Conservation (phyloP, 1,139 yeast species). For the Zygoascus meyerae region DNA sequence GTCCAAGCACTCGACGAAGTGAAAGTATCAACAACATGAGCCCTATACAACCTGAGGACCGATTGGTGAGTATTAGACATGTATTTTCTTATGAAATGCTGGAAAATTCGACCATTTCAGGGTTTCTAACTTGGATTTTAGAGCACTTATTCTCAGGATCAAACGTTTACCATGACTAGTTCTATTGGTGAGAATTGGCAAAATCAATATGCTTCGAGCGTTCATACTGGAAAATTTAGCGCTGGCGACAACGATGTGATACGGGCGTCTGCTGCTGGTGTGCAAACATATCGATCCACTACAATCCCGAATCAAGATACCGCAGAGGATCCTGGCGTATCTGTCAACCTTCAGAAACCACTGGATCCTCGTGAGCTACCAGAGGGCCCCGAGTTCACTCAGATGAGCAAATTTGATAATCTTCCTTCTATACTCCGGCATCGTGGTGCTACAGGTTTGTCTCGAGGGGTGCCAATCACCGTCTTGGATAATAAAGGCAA, state of each 20-base stretch:
- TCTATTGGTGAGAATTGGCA: slow-evolving; percentile 7
- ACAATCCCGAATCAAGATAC: slow-evolving; percentile 7
- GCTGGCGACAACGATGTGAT: neutral
- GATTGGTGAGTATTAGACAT: neutral
- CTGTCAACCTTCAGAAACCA: slow-evolving; percentile 34
- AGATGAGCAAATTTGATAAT: slow-evolving; percentile 44
- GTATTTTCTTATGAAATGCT: too few species aligned
- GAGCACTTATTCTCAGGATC: slow-evolving; percentile 8
- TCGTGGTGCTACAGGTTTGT: slow-evolving; percentile 55
- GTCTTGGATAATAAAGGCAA: slow-evolving; percentile 75
- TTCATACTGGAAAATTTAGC: neutral
- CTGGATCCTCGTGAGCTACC: slow-evolving; percentile 40
- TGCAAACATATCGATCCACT: slow-evolving; percentile 8
- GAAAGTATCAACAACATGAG: neutral
- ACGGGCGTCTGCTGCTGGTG: neutral
- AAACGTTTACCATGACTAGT: slow-evolving; percentile 10
- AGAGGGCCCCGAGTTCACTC: slow-evolving; percentile 28
- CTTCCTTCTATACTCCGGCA: slow-evolving; percentile 67
- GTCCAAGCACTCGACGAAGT: slow-evolving; percentile 1
- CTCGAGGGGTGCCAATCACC: slow-evolving; percentile 64
- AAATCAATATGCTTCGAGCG: slow-evolving; percentile 1
- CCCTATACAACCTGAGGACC: neutral
- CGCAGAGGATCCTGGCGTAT: slow-evolving; percentile 6
- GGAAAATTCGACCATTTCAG: too few species aligned
- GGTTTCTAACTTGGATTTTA: neutral